phyloP scores from a whole-genome alignment of 139 green algal genomes.

The Nannochloris sp. region DNA sequence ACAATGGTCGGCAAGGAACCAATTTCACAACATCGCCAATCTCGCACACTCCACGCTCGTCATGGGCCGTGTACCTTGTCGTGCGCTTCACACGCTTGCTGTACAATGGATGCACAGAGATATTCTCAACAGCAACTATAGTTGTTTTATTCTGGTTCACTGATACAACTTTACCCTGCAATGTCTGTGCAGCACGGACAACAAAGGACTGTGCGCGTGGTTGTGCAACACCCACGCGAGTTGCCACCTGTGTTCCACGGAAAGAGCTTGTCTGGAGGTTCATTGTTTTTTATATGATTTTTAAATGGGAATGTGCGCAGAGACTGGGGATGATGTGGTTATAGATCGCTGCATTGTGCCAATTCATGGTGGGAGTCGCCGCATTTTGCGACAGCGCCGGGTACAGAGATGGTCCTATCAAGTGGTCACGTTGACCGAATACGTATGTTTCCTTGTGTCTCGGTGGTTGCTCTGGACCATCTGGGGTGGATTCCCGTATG shows the following conservation, averaged over 20 bases:
- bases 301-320: background rate
- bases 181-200: constrained; percentile 8
- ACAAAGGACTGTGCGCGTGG: background rate
- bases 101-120: constrained; percentile 31
- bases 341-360: too few species aligned
- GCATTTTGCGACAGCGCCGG: too few species aligned
- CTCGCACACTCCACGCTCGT: constrained; percentile 21
- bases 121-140: constrained; percentile 27
- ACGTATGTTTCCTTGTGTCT: too few species aligned
- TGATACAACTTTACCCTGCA: constrained; percentile 35
- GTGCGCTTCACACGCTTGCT: constrained; percentile 27
- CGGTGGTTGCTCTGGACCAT: too few species aligned
- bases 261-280: constrained; percentile 2
- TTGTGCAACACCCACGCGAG: constrained; percentile 1
- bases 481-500: too few species aligned
- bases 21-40: constrained; percentile 34
- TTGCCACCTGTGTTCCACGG: background rate
- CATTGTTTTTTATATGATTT: background rate
- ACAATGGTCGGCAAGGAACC: constrained; percentile 19
- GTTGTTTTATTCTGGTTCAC: constrained; percentile 39
- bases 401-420: too few species aligned
- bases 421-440: too few species aligned
- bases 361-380: too few species aligned
- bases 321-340: too few species aligned
- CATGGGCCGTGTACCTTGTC: constrained; percentile 37